Evolutionary conservation across 2,329 filamentous ascomycete genomes (phyloP).

Genomic region (Lasiodiplodia sp.): DNA sequence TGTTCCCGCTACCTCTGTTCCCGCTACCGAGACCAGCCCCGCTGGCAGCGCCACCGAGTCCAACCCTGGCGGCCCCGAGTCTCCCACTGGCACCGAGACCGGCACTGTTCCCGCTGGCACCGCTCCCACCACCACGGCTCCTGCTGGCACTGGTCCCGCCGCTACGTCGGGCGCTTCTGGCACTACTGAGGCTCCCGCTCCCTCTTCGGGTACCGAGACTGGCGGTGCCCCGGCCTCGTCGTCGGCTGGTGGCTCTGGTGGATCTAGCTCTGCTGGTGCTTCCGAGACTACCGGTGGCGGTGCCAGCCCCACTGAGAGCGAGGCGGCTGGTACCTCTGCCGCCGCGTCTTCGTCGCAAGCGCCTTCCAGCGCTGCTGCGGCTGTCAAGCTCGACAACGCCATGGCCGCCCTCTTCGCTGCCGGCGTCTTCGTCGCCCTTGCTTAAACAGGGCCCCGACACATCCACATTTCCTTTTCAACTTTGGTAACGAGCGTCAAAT

Average conservation of each 20-base stretch:
- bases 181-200: slow-evolving; percentile 1
- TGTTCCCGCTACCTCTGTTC: slow-evolving; percentile 1
- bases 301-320: slow-evolving; percentile 2
- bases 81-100: neutral
- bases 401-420: slow-evolving; percentile 30
- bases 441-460: neutral
- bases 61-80: neutral
- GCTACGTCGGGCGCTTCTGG: slow-evolving; percentile 1
- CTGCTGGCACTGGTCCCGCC: slow-evolving; percentile 8
- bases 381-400: slow-evolving; percentile 22
- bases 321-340: slow-evolving; percentile 7
- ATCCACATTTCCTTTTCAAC: slow-evolving; percentile 2
- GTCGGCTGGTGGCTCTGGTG: slow-evolving; percentile 9
- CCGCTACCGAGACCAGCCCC: slow-evolving; percentile 13
- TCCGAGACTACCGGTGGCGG: slow-evolving; percentile 6
- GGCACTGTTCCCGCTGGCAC: slow-evolving; percentile 6
- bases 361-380: slow-evolving; percentile 16
- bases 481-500: slow-evolving; percentile 26
- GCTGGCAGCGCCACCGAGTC: neutral
- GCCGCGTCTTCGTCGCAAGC: slow-evolving; percentile 19
- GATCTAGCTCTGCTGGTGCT: neutral
- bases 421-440: slow-evolving; percentile 28
- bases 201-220: slow-evolving; percentile 13
- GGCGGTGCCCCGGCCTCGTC: slow-evolving; percentile 14
- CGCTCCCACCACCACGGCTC: slow-evolving; percentile 1